Conservation (phyloP, 192 early-diverging fungal genomes). For the Podochytrium sp. region DNA sequence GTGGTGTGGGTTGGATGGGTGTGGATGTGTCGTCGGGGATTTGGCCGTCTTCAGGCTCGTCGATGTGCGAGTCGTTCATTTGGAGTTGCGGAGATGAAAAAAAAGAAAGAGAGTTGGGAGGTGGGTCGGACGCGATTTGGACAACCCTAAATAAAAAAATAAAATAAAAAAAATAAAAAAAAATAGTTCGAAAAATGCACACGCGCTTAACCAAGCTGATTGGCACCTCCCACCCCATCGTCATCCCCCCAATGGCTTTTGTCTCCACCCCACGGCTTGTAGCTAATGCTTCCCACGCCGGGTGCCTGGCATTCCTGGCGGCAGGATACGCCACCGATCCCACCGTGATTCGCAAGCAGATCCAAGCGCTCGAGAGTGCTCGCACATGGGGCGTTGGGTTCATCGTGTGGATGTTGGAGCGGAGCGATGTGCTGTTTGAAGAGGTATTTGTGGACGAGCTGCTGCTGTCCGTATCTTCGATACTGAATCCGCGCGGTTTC, state of each 20-base stretch:
- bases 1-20: no score
- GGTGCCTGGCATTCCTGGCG: constrained; percentile 44
- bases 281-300: constrained; percentile 40
- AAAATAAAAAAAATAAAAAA: no score
- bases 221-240: constrained; percentile 37
- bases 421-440: neutral
- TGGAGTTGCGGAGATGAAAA: no score
- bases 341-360: constrained; percentile 22
- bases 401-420: neutral
- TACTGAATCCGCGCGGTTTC: neutral
- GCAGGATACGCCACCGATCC: neutral
- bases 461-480: neutral
- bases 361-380: constrained; percentile 42
- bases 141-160: no score
- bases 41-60: no score
- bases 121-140: no score
- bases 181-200: no score
- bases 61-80: no score
- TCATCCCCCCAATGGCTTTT: constrained; percentile 47
- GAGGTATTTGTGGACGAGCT: neutral
- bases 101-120: no score
- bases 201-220: neutral
- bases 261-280: constrained; percentile 44
- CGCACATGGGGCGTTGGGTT: constrained; percentile 26
- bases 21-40: no score